These are phyloP conservation scores for Emergomyces orientalis DNA, from an alignment of 2,329 filamentous ascomycete genomes.

Conservation along the genomic window DNA sequence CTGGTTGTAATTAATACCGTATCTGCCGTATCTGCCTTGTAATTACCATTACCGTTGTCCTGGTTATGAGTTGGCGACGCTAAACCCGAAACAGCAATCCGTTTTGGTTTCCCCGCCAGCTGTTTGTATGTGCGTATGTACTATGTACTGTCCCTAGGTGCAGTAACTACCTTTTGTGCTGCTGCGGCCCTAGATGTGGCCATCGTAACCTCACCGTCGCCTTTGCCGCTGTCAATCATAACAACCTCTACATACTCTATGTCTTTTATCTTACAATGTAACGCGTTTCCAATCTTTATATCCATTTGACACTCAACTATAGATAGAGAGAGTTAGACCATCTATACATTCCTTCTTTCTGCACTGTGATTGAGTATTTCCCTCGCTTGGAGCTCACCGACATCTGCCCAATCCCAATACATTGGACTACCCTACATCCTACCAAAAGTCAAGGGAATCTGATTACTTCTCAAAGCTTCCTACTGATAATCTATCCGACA, in stretches of 20 bases:
- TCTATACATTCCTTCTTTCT: not conserved
- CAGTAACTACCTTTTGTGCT: too few relatives aligned
- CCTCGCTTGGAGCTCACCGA: not conserved
- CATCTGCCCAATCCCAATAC: not conserved
- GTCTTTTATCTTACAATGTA: too few relatives aligned
- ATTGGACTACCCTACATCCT: not conserved
- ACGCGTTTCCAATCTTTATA: too few relatives aligned
- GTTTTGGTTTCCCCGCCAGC: constrained; percentile 25
- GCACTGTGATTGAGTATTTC: not conserved
- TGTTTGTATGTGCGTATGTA: not conserved
- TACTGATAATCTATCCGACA: not conserved
- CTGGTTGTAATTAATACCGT: not conserved
- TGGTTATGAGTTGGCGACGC: constrained; percentile 31
- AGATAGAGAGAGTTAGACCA: not conserved
- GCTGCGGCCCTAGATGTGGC: not conserved
- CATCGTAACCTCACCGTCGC: not conserved
- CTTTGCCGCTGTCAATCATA: not conserved
- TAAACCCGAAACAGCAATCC: constrained; percentile 34
- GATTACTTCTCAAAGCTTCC: not conserved
- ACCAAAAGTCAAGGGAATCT: not conserved
- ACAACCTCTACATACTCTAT: not conserved
- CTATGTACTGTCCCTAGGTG: too few relatives aligned
- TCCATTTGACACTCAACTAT: too few relatives aligned
- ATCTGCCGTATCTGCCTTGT: not conserved
- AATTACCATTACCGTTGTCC: constrained; percentile 26